These are phyloP conservation scores for Fusarium chaquense DNA, from an alignment of 2,329 filamentous ascomycete genomes.

Conservation along the genomic window DNA sequence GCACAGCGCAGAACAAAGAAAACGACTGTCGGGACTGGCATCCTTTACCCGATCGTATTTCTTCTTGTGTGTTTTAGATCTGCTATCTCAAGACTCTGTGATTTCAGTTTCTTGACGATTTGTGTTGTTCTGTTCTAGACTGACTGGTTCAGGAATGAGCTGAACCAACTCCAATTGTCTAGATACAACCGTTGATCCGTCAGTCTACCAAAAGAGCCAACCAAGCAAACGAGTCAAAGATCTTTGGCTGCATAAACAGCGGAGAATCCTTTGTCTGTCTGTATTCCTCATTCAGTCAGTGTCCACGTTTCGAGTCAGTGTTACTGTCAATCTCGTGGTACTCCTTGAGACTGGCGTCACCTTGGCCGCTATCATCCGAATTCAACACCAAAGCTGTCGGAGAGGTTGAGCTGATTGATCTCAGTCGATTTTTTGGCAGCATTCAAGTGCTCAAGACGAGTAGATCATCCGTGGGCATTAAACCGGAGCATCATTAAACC, in stretches of 20 bases:
- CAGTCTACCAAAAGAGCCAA: slow-evolving; percentile 5
- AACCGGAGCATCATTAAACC: slow-evolving; percentile 15
- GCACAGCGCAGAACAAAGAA: slow-evolving; percentile 38
- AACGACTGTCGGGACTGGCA: slow-evolving; percentile 28
- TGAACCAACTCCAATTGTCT: slow-evolving; percentile 13
- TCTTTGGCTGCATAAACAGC: slow-evolving; percentile 8
- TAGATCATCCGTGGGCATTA: slow-evolving; percentile 10
- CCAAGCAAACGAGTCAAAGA: slow-evolving; percentile 3
- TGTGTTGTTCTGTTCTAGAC: background rate
- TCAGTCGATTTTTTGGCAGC: too few species aligned
- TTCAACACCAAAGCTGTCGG: slow-evolving; percentile 16
- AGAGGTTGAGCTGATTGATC: background rate
- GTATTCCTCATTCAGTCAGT: background rate
- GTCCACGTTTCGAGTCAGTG: slow-evolving; percentile 5
- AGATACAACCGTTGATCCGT: background rate
- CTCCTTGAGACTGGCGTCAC: slow-evolving; percentile 30
- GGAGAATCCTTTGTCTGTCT: slow-evolving; percentile 5
- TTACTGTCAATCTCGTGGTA: slow-evolving; percentile 6
- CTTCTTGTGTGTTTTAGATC: slow-evolving; percentile 7
- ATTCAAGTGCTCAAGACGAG: background rate
- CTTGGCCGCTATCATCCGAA: slow-evolving; percentile 23
- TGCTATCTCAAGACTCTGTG: background rate
- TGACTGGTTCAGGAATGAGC: slow-evolving; percentile 3
- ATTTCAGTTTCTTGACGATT: background rate
- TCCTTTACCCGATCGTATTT: background rate